Evolutionary conservation across 1,284 basidiomycete species (phyloP), one percentile per base, ranked within the genome.

Genomic region (Trichosporon coremiiforme): DNA sequence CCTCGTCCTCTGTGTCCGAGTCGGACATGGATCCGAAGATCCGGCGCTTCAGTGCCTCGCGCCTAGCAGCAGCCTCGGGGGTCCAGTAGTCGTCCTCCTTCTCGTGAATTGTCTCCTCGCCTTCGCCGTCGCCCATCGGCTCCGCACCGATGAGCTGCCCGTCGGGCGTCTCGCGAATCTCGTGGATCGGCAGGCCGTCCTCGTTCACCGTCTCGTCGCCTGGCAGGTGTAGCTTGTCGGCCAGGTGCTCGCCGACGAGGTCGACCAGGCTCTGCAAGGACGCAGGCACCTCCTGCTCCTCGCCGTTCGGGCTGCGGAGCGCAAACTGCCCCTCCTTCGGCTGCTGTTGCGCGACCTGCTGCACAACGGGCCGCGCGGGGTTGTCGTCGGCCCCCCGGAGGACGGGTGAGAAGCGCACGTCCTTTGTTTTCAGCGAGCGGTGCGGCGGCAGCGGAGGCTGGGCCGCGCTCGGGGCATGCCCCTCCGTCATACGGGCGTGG

Each of bases 141-240:
- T 68, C 47, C 0, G 70, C 64, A 13, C 76, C 77, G 41, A 81
- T 73, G 1, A 75, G 70, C n/a, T 68, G 65, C 7, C 80, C 81
- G 47, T 78, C 73, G 5, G 74, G 67, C 7, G 74, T 75, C 71
- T 82, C 81, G 20, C 78, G 74, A 50, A 82, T 82, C 70, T 82
- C 81, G 63, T 79, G 79, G 62, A 82, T 77, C 0, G 81, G 79
- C 45, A 81, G 68, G 8, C 80, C 81, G 12, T 80, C 79, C 63
- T 82, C 80, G 36, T 76, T 81, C 12, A 68, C 50, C 1, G 66
- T 70, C 72, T 73, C 66, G 10, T 45, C 62, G 10, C 67, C 66
- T 9, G 73, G 71, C 1, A 72, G 55, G 9, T 36, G 13, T 8
- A 74, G 57, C 60, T 74, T 69, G 36, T 69, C 69, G 17, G 68